These are phyloP conservation scores for Agroathelia rolfsii DNA, from an alignment of 1,284 basidiomycete genomes.

Conservation along the genomic window DNA sequence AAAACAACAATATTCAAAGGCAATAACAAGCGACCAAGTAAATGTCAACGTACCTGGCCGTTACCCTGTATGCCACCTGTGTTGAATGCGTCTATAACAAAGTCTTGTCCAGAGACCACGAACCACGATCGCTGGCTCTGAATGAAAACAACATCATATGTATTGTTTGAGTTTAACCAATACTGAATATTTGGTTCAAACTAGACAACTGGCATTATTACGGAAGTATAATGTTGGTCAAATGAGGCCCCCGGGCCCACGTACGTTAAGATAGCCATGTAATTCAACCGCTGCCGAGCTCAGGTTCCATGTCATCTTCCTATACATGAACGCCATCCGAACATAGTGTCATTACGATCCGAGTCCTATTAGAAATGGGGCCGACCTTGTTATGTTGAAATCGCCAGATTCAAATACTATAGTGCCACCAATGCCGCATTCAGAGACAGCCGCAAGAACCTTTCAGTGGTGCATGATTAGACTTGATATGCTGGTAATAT, in stretches of 20 bases:
- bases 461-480: constrained; percentile 11
- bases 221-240: neutral
- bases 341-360: constrained; percentile 3
- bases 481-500: constrained; percentile 2
- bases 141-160: constrained; percentile 52
- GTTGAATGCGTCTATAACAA: constrained; percentile 48
- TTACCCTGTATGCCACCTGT: constrained; percentile 58
- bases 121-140: constrained; percentile 60
- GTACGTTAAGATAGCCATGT: constrained; percentile 43
- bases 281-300: constrained; percentile 41
- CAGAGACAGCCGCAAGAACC: constrained; percentile 41
- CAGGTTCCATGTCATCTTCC: constrained; percentile 55
- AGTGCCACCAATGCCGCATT: constrained; percentile 43
- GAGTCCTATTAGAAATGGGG: constrained; percentile 10
- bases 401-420: constrained; percentile 33
- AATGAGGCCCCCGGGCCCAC: constrained; percentile 8
- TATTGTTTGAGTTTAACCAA: constrained; percentile 48
- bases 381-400: constrained; percentile 43
- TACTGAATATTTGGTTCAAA: constrained; percentile 50
- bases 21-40: neutral
- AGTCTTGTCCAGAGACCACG: constrained; percentile 49
- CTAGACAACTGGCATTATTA: constrained; percentile 16
- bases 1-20: too few relatives aligned
- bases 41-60: constrained; percentile 29
- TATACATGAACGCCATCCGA: constrained; percentile 12